Evolutionary conservation across 1,139 yeast species (phyloP).

Genomic region (Yamadazyma kanchanaburiensis): DNA sequence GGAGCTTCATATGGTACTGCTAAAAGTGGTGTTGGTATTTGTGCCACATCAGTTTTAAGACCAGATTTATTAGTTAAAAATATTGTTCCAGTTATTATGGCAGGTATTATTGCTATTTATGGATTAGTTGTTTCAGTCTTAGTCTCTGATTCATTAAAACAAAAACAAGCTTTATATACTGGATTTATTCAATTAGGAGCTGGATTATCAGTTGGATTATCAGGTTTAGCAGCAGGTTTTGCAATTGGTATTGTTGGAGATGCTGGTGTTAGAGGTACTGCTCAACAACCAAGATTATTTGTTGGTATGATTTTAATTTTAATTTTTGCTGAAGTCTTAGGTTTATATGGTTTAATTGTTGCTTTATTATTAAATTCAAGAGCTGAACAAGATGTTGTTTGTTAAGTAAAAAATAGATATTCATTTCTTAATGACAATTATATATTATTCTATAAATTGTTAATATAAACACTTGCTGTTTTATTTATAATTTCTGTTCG

Average conservation of each 20-base stretch:
- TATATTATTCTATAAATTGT: conserved; percentile 6
- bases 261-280: conserved; percentile 95
- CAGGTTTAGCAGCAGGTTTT: conserved; percentile 96
- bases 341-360: conserved; percentile 95
- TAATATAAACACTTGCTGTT: conserved; percentile 39
- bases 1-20: conserved; percentile 99
- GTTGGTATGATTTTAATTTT: conserved; percentile 92
- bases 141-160: conserved; percentile 86
- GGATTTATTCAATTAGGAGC: conserved; percentile 99
- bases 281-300: conserved; percentile 95
- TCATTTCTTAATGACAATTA: conserved; percentile 8
- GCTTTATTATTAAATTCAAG: conserved; percentile 96
- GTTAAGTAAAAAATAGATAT: conserved; percentile 41
- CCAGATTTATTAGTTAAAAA: conserved; percentile 90
- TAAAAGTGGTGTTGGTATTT: conserved; percentile 98
- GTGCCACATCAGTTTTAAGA: conserved; percentile 96
- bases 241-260: conserved; percentile 99
- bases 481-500: conserved; percentile 32
- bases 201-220: conserved; percentile 95
- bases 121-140: conserved; percentile 96
- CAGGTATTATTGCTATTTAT: conserved; percentile 99
- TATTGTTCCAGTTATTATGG: conserved; percentile 97
- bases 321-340: conserved; percentile 97
- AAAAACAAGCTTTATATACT: conserved; percentile 89
- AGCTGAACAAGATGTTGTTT: conserved; percentile 86